A percentile compares a stretch with the other conserved stretches of the same genome.
Evolutionary conservation across 2,329 filamentous ascomycete genomes (phyloP).

Genomic region (Fusarium hainanense): DNA sequence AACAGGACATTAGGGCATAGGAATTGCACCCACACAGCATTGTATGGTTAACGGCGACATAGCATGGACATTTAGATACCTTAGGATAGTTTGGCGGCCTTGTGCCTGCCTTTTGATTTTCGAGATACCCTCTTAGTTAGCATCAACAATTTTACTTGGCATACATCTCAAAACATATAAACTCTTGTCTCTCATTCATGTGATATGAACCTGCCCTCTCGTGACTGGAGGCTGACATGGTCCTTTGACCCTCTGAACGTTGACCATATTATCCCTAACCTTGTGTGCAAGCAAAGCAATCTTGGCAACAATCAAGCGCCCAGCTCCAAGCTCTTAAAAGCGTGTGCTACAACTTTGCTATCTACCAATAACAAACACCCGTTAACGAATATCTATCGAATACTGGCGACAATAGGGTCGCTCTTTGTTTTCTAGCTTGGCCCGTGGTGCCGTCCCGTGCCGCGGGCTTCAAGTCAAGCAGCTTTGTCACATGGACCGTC

Average conservation of each 20-base stretch:
- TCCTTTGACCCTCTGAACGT: background rate
- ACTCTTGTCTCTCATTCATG: constrained; percentile 13
- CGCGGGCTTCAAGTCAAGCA: constrained; percentile 17
- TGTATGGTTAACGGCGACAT: constrained; percentile 30
- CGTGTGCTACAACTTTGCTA: constrained; percentile 24
- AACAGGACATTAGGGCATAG: constrained; percentile 28
- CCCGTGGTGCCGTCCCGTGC: constrained; percentile 39
- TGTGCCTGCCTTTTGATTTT: constrained; percentile 36
- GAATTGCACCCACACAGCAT: constrained; percentile 21
- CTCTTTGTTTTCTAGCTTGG: constrained; percentile 25
- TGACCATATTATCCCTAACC: background rate
- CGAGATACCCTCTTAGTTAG: constrained; percentile 40
- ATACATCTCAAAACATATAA: constrained; percentile 10
- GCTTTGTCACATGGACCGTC: constrained; percentile 27
- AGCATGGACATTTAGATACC: constrained; percentile 35
- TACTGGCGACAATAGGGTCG: constrained; percentile 23
- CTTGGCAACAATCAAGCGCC: constrained; percentile 14
- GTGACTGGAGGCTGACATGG: constrained; percentile 4
- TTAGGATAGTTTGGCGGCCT: constrained; percentile 40
- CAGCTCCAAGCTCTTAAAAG: constrained; percentile 13
- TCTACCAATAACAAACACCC: constrained; percentile 16
- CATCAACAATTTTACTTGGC: constrained; percentile 28
- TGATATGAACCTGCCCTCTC: constrained; percentile 20
- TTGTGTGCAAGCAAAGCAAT: background rate
- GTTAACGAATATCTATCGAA: constrained; percentile 17